Percentiles rank a stretch among this genome's conserved stretches.
phyloP scores from a whole-genome alignment of 768 basidiomycete genomes.

The Sporobolomyces phaffii region DNA sequence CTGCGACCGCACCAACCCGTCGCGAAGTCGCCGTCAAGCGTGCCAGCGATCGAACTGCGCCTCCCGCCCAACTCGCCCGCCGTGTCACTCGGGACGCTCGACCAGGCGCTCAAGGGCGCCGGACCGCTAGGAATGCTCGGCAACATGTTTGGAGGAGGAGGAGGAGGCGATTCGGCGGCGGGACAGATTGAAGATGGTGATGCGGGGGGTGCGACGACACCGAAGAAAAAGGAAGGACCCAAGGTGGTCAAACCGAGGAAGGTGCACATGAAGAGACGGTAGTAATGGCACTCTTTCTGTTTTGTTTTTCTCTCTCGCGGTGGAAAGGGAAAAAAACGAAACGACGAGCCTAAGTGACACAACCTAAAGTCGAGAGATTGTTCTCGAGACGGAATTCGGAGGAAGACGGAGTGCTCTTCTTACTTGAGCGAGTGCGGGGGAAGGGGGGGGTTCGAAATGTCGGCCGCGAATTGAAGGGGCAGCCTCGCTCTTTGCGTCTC shows the following conservation, averaged over 20 bases:
- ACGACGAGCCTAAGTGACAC: too few relatives aligned
- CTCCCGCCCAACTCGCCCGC: slow-evolving; percentile 41
- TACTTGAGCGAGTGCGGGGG: too few relatives aligned
- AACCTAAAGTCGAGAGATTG: too few relatives aligned
- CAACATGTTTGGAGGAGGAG: slow-evolving; percentile 33
- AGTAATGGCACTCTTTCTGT: not conserved
- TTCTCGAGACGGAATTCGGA: too few relatives aligned
- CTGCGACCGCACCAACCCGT: slow-evolving; percentile 28
- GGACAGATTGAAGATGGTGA: slow-evolving; percentile 1
- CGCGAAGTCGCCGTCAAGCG: slow-evolving; percentile 35
- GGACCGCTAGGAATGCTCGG: slow-evolving; percentile 40
- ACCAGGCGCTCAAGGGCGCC: slow-evolving; percentile 31
- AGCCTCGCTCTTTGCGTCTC: too few relatives aligned
- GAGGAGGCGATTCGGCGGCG: not conserved
- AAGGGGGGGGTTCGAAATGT: too few relatives aligned
- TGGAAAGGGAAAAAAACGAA: too few relatives aligned
- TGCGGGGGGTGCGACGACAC: not conserved
- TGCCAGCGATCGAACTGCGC: slow-evolving; percentile 41
- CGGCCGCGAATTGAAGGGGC: too few relatives aligned
- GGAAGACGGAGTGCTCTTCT: too few relatives aligned
- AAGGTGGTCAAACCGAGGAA: slow-evolving; percentile 7
- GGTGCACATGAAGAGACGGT: slow-evolving; percentile 14
- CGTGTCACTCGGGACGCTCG: slow-evolving; percentile 39
- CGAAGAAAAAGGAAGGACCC: slow-evolving; percentile 12
- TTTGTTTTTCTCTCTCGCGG: too few relatives aligned